Base-by-base conservation (phyloP, 768 basidiomycete genomes). In the Mycena albidolilacea region DNA sequence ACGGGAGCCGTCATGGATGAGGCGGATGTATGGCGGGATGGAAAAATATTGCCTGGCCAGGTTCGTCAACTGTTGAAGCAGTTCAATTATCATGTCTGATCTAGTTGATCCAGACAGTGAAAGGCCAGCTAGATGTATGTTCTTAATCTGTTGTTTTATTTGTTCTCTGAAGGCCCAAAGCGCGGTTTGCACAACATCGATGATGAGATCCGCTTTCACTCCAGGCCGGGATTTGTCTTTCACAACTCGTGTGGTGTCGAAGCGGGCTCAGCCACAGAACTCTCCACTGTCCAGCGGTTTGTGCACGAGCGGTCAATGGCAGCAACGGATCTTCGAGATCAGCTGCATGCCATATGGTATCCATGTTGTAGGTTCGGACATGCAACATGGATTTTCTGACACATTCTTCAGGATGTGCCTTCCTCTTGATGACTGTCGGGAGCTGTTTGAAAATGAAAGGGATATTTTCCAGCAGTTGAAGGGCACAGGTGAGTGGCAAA, bases 311-410 rank as follows among this genome's bases (percentile, higher is more conserved):
- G 60, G 15, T 61, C 41, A n/a, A 44, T 4, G 17, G 46, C 41
- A 17, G 41, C 41, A 12, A 30, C 21, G n/a, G 8, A 44, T 43
- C n/a, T 61, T 61, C 39, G 41, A 14, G 5, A 23, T 4, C 60
- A 59, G 58, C 17, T 59, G 58, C 58, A 59, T 59, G 58, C 38
- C 58, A 59, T 59, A 59, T 59, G 58, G 58, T 59, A 59, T 41
- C 11, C 1, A 59, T 10, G 17, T 10, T 19, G 37, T 39, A 1
- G 41, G 39, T 39, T 59, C 7, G 5, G 37, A 1, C 38, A 59
- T 59, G 15, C 58, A 59, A 59, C 38, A 14, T 30, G 30, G 30
- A 30, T 30, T 30, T 30, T 30, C 3, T 30, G 30, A 30, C 30
- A 3, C 30, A 30, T 30, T 30, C 30, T 30, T 30, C 3, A 30